These are phyloP conservation scores for Rugiboletus extremiorientalis DNA, from an alignment of 1,284 basidiomycete species.

Conservation along the genomic window DNA sequence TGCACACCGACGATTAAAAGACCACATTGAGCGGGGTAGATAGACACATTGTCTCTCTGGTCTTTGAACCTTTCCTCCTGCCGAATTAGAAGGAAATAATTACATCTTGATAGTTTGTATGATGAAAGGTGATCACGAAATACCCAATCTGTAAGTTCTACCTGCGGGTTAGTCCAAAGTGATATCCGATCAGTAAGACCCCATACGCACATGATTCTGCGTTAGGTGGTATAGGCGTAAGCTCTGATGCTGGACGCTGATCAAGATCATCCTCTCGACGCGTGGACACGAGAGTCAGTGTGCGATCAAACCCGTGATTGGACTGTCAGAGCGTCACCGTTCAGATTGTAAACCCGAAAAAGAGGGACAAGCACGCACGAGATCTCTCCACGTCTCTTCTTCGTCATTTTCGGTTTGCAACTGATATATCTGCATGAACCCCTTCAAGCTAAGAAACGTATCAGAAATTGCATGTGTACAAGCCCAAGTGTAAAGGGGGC, in stretches of 20 bases:
- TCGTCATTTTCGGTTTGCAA: slow-evolving; percentile 80
- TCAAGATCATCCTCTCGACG: slow-evolving; percentile 52
- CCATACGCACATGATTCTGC: slow-evolving; percentile 19
- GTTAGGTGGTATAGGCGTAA: slow-evolving; percentile 12
- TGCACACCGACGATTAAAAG: slow-evolving; percentile 7
- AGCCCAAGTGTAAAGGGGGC: neutral
- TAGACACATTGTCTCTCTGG: slow-evolving; percentile 1
- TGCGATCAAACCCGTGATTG: slow-evolving; percentile 72
- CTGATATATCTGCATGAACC: slow-evolving; percentile 78
- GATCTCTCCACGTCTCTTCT: slow-evolving; percentile 79
- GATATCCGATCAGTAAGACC: neutral
- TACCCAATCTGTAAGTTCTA: slow-evolving; percentile 23
- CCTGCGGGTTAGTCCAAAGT: neutral
- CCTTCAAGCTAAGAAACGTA: slow-evolving; percentile 54
- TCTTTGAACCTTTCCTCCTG: slow-evolving; percentile 5
- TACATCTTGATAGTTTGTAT: slow-evolving; percentile 19
- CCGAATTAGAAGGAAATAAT: slow-evolving; percentile 8
- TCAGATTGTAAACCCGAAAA: neutral
- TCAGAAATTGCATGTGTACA: slow-evolving; percentile 1
- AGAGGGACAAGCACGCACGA: slow-evolving; percentile 45
- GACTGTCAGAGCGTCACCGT: slow-evolving; percentile 42
- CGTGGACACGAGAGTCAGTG: slow-evolving; percentile 56
- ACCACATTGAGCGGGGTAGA: slow-evolving; percentile 9
- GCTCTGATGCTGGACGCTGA: slow-evolving; percentile 5
- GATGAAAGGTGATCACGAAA: slow-evolving; percentile 3